Conservation (phyloP, 495 filamentous ascomycete species). For the Annulohypoxylon stygium region DNA sequence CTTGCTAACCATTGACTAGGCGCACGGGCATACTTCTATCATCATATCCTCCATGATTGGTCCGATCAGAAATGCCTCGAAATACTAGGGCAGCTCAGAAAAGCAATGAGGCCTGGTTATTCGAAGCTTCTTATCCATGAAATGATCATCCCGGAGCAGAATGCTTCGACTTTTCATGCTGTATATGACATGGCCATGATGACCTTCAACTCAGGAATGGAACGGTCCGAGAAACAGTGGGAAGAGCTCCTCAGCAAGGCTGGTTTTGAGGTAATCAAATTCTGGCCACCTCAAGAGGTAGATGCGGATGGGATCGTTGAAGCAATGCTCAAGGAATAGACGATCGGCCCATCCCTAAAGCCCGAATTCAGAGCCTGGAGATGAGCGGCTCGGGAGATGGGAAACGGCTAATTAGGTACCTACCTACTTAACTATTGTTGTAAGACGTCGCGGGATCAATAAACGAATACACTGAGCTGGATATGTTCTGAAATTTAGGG, state of each 20-base stretch:
- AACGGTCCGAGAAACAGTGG: constrained; percentile 50
- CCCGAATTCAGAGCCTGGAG: too few species aligned
- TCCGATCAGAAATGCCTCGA: constrained; percentile 51
- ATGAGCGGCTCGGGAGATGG: too few species aligned
- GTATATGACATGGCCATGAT: constrained; percentile 47
- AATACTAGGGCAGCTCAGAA: constrained; percentile 52
- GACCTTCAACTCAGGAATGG: constrained; percentile 43
- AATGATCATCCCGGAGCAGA: constrained; percentile 59
- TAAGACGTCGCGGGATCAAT: too few species aligned
- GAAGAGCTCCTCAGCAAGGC: constrained; percentile 36
- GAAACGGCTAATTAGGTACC: too few species aligned
- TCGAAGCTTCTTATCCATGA: constrained; percentile 65
- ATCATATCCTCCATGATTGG: constrained; percentile 66
- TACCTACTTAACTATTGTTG: too few species aligned
- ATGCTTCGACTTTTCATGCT: constrained; percentile 23
- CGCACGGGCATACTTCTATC: constrained; percentile 63
- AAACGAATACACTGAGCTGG: too few species aligned
- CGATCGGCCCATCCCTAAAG: too few species aligned
- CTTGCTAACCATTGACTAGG: constrained; percentile 47
- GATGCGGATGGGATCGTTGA: constrained; percentile 52
- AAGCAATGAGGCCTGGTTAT: constrained; percentile 61
- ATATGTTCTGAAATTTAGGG: too few species aligned
- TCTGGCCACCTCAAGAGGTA: constrained; percentile 50
- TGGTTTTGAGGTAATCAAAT: constrained; percentile 52
- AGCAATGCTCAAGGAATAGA: constrained; percentile 41